phyloP scores from a whole-genome alignment of 257 asterid species.

The Schizonepeta tenuifolia region DNA sequence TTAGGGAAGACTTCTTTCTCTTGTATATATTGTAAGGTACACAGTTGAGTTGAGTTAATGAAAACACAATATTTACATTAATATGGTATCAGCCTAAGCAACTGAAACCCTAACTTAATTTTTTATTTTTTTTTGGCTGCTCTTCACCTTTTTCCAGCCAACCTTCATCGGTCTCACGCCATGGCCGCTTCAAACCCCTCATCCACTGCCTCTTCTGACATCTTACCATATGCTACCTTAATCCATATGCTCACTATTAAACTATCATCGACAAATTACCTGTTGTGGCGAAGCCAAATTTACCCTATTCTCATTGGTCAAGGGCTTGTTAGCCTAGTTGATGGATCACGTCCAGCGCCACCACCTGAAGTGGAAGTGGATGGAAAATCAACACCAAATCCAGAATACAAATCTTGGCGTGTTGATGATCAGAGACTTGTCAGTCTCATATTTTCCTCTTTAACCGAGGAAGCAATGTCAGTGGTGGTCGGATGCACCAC shows the following conservation, averaged over 20 bases:
- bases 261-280: not conserved
- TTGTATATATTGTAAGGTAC: no score
- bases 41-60: no score
- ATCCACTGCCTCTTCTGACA: not conserved
- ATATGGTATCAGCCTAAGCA: not conserved
- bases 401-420: not conserved
- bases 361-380: not conserved
- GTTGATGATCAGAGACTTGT: not conserved
- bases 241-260: not conserved
- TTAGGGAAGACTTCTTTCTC: no score
- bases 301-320: not conserved
- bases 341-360: no score
- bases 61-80: no score
- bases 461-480: not conserved
- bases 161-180: no score
- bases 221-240: no score
- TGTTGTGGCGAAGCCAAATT: not conserved
- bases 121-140: no score
- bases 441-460: not conserved
- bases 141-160: no score
- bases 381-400: not conserved
- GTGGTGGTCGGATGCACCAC: slow-evolving; percentile 3
- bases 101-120: not conserved
- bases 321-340: not conserved
- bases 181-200: not conserved